phyloP scores from a whole-genome alignment of 2,329 filamentous ascomycete genomes.

The Fusarium incarnatum region DNA sequence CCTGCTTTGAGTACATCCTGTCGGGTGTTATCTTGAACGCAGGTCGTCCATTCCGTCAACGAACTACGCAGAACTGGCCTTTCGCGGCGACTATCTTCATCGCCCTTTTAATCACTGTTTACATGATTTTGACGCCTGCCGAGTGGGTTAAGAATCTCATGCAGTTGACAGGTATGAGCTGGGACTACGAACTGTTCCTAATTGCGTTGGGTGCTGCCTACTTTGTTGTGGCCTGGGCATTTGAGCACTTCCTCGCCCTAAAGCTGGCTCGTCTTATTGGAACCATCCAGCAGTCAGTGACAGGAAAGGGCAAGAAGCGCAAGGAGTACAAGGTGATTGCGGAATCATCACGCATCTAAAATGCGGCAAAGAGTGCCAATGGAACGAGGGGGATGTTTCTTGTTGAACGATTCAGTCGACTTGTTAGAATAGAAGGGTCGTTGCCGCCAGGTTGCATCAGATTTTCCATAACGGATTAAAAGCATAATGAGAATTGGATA shows the following conservation, averaged over 20 bases:
- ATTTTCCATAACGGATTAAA: not conserved
- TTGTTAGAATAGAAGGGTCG: constrained; percentile 4
- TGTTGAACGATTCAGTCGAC: not conserved
- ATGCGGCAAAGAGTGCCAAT: not conserved
- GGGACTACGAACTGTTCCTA: constrained; percentile 78
- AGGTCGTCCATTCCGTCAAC: constrained; percentile 89
- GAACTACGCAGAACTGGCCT: constrained; percentile 83
- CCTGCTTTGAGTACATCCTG: constrained; percentile 94
- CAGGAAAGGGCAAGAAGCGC: constrained; percentile 75
- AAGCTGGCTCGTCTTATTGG: constrained; percentile 76
- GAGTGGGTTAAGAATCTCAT: constrained; percentile 78
- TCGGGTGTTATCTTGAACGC: constrained; percentile 90
- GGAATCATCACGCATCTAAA: constrained; percentile 61
- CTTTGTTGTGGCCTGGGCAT: constrained; percentile 75
- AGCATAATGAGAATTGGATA: not conserved
- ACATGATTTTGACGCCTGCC: constrained; percentile 84
- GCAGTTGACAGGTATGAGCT: constrained; percentile 84
- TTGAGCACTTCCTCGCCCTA: constrained; percentile 78
- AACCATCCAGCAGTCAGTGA: constrained; percentile 66
- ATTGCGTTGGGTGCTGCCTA: constrained; percentile 76
- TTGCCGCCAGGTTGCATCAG: not conserved
- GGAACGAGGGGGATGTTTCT: not conserved
- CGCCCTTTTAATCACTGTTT: constrained; percentile 74
- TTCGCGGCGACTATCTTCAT: constrained; percentile 82
- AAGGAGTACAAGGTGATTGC: constrained; percentile 88